Evolutionary conservation across 257 asterid genomes (phyloP).

Genomic region (Handroanthus guayacan): DNA sequence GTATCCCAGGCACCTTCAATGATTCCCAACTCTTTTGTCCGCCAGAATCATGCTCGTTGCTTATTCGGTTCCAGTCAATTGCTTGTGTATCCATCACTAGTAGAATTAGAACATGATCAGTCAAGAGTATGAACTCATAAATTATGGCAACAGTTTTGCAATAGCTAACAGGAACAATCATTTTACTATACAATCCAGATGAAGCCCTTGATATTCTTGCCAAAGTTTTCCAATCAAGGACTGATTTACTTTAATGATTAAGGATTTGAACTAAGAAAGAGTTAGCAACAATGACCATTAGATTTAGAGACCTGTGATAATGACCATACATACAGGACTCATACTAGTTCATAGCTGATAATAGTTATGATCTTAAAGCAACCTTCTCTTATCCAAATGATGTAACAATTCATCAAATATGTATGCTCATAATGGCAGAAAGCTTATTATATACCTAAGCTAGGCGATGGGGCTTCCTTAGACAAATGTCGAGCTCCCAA

Average conservation of each 20-base stretch:
- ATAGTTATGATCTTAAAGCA: too few species aligned
- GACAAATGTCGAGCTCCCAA: slow-evolving; percentile 41
- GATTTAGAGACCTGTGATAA: too few species aligned
- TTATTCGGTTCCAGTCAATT: slow-evolving; percentile 49
- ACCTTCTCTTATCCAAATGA: too few species aligned
- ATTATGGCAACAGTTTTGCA: not conserved
- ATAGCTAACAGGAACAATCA: not conserved
- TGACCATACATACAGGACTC: too few species aligned
- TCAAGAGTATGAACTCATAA: slow-evolving; percentile 1
- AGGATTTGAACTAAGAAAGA: not conserved
- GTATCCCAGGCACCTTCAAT: slow-evolving; percentile 48
- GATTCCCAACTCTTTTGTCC: slow-evolving; percentile 44
- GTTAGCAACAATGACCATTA: not conserved
- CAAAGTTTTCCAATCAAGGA: not conserved
- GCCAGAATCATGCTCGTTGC: slow-evolving; percentile 36
- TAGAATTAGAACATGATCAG: slow-evolving; percentile 29
- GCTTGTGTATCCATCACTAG: slow-evolving; percentile 56
- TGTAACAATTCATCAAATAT: not conserved
- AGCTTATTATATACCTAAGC: slow-evolving; percentile 59
- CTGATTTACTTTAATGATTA: not conserved
- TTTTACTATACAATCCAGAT: slow-evolving; percentile 2
- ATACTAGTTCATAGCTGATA: too few species aligned
- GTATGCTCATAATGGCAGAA: slow-evolving; percentile 7
- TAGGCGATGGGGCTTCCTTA: slow-evolving; percentile 62
- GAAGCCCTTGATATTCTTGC: slow-evolving; percentile 19